These are phyloP conservation scores for Fusarium verrucosum DNA, from an alignment of 2,329 filamentous ascomycete species.

Conservation along the genomic window DNA sequence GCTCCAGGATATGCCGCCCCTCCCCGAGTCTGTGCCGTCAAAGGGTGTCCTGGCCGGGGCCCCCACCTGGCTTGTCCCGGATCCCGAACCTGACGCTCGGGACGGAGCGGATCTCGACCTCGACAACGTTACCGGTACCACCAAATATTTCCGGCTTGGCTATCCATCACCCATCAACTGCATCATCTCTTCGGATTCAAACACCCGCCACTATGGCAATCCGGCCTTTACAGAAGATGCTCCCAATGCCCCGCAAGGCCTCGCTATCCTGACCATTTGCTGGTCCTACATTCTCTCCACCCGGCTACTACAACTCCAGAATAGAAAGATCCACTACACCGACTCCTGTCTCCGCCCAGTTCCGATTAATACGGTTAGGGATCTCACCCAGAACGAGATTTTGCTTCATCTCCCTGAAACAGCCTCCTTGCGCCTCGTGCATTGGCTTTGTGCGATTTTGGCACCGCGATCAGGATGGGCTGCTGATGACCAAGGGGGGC, in stretches of 20 bases:
- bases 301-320: conserved; percentile 43
- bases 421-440: conserved; percentile 38
- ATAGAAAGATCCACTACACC: conserved; percentile 39
- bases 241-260: conserved; percentile 37
- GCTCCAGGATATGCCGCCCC: conserved; percentile 41
- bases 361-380: conserved; percentile 28
- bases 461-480: conserved; percentile 37
- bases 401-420: conserved; percentile 31
- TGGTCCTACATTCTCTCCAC: conserved; percentile 46
- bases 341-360: conserved; percentile 37
- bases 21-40: conserved; percentile 36
- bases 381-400: conserved; percentile 29
- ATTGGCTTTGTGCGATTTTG: conserved; percentile 44
- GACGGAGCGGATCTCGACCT: conserved; percentile 31
- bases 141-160: conserved; percentile 43
- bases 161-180: conserved; percentile 38
- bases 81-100: conserved; percentile 29
- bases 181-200: conserved; percentile 34
- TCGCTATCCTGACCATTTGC: conserved; percentile 42
- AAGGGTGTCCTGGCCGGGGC: conserved; percentile 40
- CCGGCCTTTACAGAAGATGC: conserved; percentile 26
- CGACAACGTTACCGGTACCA: conserved; percentile 35
- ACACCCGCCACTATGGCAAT: conserved; percentile 33
- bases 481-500: conserved; percentile 30
- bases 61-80: conserved; percentile 40